Base-by-base conservation (phyloP, 225 moss, liverwort and hornwort genomes). In the Antitrichia curtipendula region DNA sequence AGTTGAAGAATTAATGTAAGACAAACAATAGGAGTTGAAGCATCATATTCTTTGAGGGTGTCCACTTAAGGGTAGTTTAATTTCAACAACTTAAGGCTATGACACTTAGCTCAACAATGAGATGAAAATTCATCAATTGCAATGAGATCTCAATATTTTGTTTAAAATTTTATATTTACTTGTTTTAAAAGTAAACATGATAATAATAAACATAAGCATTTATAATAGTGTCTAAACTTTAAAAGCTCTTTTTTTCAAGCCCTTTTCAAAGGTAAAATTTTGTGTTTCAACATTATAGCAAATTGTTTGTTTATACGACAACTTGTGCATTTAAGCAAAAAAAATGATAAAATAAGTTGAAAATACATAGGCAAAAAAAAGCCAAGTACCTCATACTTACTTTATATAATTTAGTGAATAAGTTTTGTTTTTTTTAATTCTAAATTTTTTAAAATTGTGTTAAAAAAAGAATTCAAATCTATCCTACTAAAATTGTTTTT, bases 61-160 rank as follows among this genome's bases (percentile, higher is more conserved):
- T 10, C 2, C 0, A 0, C 36, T 36, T 6, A 22, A 22, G 0
- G 7, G 66, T 22, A 22, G 22, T 40, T 7, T 38, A 38, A 68
- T 23, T 4, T 38, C 13, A 68, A 38, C 11, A 12, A 21, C 34
- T 45, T 45, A n/a, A n/a, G n/a, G n/a, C n/a, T n/a, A n/a, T 40
- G 13, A 8, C 1, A 7, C 1, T 24, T 14, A 69, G 14, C 14
- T 40, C 40, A 69, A 69, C 2, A 69, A 14, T 24, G 40, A 40
- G 14, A 1, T 19, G 19, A 24, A 69, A 69, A 40, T 1, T 38
- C 15, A 41, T 15, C 41, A 15, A 25, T 41, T 70, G 25, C 15
- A 70, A 25, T 24, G 8, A 69, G 8, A 25, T 70, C 0, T 41
- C 25, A 15, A 41, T 0, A 40, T 41, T 70, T 41, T 41, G 3